Percentiles rank a stretch among this genome's conserved stretches.
phyloP scores from a whole-genome alignment of 2,329 filamentous ascomycete genomes.

The Colletotrichum limetticola region DNA sequence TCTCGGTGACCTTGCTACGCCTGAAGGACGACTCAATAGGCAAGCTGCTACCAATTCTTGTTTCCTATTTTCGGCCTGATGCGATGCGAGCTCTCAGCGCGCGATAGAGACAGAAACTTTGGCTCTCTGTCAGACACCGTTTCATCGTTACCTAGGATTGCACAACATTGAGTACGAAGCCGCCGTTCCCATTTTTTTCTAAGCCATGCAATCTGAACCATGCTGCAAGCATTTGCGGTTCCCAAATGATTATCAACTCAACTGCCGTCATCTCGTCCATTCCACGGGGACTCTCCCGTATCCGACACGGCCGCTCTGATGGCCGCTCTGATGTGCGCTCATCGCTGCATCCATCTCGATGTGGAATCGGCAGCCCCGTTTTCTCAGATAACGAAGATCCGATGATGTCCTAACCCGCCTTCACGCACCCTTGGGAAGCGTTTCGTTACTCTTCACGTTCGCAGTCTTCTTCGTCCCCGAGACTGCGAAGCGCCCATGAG shows the following conservation, averaged over 20 bases:
- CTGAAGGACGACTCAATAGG: neutral
- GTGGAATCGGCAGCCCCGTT: neutral
- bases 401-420: neutral
- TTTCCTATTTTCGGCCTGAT: constrained; percentile 28
- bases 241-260: neutral
- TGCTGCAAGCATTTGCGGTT: neutral
- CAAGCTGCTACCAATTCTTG: constrained; percentile 10
- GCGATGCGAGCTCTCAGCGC: constrained; percentile 7
- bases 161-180: neutral
- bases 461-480: neutral
- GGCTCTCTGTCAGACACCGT: constrained; percentile 25
- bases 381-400: neutral
- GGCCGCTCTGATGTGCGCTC: neutral
- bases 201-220: neutral
- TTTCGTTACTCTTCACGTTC: neutral
- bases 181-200: neutral
- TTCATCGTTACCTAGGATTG: constrained; percentile 19
- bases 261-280: constrained; percentile 1
- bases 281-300: neutral
- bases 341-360: constrained; percentile 5
- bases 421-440: neutral
- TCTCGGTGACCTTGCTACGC: neutral
- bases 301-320: neutral
- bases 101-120: neutral
- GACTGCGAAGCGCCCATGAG: neutral